A percentile compares a stretch with the other conserved stretches of the same genome.
Conservation (phyloP, 495 filamentous ascomycete genomes). For the Aspergillus olivimuriae region DNA sequence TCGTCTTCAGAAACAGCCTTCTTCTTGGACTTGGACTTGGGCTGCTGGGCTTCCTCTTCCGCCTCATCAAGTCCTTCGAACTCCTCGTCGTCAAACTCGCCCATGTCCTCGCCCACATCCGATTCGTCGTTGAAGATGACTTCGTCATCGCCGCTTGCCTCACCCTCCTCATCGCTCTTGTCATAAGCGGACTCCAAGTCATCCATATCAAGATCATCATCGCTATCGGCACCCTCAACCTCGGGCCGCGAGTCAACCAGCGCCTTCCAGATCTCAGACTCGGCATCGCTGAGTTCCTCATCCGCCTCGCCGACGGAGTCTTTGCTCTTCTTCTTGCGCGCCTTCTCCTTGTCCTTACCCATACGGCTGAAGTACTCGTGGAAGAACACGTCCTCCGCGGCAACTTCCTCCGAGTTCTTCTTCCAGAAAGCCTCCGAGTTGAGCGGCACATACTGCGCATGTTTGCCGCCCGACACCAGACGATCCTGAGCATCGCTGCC, state of each 20-base stretch:
- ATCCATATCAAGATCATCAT: slow-evolving; percentile 58
- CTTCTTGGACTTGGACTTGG: slow-evolving; percentile 33
- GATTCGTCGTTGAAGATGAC: slow-evolving; percentile 47
- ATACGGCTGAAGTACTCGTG: slow-evolving; percentile 87
- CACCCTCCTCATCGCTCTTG: slow-evolving; percentile 41
- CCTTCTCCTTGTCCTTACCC: slow-evolving; percentile 61
- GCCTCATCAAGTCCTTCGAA: slow-evolving; percentile 44
- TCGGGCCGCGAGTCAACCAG: slow-evolving; percentile 76
- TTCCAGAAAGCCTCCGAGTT: slow-evolving; percentile 92
- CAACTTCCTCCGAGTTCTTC: slow-evolving; percentile 76
- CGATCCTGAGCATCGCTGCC: slow-evolving; percentile 57
- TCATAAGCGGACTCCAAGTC: slow-evolving; percentile 54
- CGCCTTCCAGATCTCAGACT: slow-evolving; percentile 87
- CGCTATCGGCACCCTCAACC: slow-evolving; percentile 61
- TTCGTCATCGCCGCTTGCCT: slow-evolving; percentile 45
- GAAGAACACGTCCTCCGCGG: slow-evolving; percentile 94
- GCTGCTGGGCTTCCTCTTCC: slow-evolving; percentile 20
- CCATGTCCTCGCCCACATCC: too few relatives aligned
- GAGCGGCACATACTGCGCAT: slow-evolving; percentile 45
- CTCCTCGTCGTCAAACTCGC: slow-evolving; percentile 37
- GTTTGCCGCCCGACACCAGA: slow-evolving; percentile 54
- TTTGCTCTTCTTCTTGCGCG: slow-evolving; percentile 49
- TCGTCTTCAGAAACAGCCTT: slow-evolving; percentile 21
- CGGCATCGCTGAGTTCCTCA: slow-evolving; percentile 37
- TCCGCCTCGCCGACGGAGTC: slow-evolving; percentile 23